Conservation (phyloP, 305 asterid species). For the Coffea humblotiana region DNA sequence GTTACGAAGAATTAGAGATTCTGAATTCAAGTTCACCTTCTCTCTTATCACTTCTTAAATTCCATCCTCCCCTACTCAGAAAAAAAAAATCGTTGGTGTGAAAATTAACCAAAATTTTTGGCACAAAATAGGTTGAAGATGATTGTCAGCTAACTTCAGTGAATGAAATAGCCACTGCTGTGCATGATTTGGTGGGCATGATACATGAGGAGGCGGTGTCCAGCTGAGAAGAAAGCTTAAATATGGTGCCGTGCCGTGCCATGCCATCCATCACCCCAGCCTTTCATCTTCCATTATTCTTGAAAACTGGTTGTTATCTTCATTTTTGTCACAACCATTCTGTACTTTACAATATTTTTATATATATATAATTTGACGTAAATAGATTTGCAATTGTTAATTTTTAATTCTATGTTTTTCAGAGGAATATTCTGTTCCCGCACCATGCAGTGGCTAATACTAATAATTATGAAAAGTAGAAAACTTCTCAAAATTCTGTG, state of each 20-base stretch:
- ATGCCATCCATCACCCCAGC: background rate
- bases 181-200: constrained; percentile 60
- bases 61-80: too few relatives aligned
- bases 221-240: constrained; percentile 22
- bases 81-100: background rate
- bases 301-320: background rate
- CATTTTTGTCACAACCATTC: constrained; percentile 7
- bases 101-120: background rate
- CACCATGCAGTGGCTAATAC: background rate
- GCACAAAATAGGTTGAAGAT: constrained; percentile 52
- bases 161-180: constrained; percentile 63
- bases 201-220: constrained; percentile 50
- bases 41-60: too few relatives aligned
- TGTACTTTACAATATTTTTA: background rate
- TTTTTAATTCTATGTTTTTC: background rate
- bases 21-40: too few relatives aligned
- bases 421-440: background rate
- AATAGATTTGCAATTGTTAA: background rate
- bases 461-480: background rate
- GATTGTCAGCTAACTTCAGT: constrained; percentile 55
- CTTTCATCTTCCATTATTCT: background rate
- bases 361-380: background rate
- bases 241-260: background rate
- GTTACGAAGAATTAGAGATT: too few relatives aligned
- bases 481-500: background rate